Evolutionary conservation across 179 eudicot genomes (phyloP).

Genomic region (Drosera spatulata): DNA sequence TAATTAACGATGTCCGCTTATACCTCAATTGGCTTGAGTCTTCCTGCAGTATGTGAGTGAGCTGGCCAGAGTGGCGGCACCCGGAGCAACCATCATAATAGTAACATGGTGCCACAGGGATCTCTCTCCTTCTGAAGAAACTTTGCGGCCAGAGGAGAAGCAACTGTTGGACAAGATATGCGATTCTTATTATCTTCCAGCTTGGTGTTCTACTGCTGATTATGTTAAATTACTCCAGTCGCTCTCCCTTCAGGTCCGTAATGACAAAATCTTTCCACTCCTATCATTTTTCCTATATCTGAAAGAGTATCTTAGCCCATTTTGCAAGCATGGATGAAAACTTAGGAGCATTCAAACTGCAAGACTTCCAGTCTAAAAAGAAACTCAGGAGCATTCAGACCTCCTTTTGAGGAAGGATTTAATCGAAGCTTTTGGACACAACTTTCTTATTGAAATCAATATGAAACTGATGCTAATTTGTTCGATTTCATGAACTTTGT

Average conservation of each 20-base stretch:
- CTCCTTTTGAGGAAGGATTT: no score
- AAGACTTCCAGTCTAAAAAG: no score
- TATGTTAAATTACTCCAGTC: slow-evolving; percentile 67
- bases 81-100: slow-evolving; percentile 76
- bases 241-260: slow-evolving; percentile 55
- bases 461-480: neutral
- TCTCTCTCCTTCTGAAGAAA: slow-evolving; percentile 62
- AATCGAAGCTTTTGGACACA: no score
- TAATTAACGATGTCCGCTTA: no score
- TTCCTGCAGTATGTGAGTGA: slow-evolving; percentile 57
- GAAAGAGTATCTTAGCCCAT: neutral
- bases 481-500: neutral
- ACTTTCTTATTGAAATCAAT: no score
- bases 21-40: slow-evolving; percentile 5
- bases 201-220: slow-evolving; percentile 89
- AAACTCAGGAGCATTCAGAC: no score
- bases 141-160: slow-evolving; percentile 56
- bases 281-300: neutral
- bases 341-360: no score
- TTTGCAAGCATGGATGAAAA: no score
- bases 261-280: neutral
- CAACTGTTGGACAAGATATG: slow-evolving; percentile 62
- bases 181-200: slow-evolving; percentile 84
- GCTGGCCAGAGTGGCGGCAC: slow-evolving; percentile 86
- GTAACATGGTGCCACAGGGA: slow-evolving; percentile 99